Base-by-base conservation (phyloP, 2,329 filamentous ascomycete species). In the Talaromyces funiculosus region DNA sequence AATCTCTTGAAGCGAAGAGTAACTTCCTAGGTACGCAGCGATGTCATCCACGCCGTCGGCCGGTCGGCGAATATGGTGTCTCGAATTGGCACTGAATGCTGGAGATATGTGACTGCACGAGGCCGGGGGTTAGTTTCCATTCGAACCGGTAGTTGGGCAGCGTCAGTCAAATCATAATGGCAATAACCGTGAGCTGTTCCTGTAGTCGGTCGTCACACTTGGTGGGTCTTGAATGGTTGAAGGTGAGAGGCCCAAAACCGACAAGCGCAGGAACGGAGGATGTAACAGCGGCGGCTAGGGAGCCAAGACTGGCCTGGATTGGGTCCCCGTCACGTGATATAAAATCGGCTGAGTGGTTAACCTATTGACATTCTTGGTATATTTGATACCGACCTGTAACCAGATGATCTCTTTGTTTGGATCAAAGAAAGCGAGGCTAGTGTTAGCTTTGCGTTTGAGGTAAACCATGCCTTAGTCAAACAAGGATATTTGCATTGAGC, bases 161-260 rank as follows among this genome's bases (percentile, higher is more conserved):
- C 29, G 9, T 56, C 26, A 24, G 24, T 22, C 18, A 47, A 33
- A 35, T 47, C 55, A 49, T 29, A 26, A 47, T n/a, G 22, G 43
- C 14, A 26, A 47, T 18, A 47, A 45, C 31, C 24, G 12, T 47
- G 40, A 57, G 29, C 26, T 47, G 18, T 47, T 47, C 26, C 33
- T 47, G 55, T 40, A 47, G 55, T 57, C 40, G 29, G 55, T 57
- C 40, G 29, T 54, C 51, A 54, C 51, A 51, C 56, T 40, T 49
- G 45, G 57, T 33, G 43, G 57, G 57, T 51, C 47, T 35, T 26
- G 18, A 43, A 57, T 37, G 7, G 54, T 20, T 45, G 54, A 57
- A 47, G 26, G n/a, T 57, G 47, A 51, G 47, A 51, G 47, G 47
- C 47, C 47, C 54, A 24, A 57, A 56, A 35, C 10, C 29, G 37